These are phyloP conservation scores for Diddensiella caesifluorescens DNA, from an alignment of 805 yeast genomes.

Conservation along the genomic window DNA sequence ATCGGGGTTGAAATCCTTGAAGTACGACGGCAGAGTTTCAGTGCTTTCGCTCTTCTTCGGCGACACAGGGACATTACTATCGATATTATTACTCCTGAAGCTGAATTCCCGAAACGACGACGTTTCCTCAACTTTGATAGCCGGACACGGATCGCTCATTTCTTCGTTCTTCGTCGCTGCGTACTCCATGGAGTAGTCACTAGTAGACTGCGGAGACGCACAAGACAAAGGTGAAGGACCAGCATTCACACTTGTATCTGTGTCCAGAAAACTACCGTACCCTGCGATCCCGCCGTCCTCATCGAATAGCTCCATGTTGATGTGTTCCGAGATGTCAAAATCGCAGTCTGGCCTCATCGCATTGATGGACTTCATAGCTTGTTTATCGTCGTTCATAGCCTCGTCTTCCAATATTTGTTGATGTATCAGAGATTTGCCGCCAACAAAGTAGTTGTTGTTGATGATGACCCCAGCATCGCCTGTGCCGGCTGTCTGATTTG, in stretches of 20 bases:
- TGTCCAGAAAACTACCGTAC: too few species aligned
- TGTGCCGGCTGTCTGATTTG: too few species aligned
- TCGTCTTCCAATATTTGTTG: slow-evolving; percentile 17
- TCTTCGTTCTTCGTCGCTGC: too few species aligned
- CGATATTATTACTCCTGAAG: too few species aligned
- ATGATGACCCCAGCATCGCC: too few species aligned
- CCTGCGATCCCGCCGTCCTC: slow-evolving; percentile 5
- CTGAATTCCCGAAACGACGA: too few species aligned
- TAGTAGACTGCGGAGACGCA: slow-evolving; percentile 1
- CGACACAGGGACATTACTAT: too few species aligned
- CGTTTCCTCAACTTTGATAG: too few species aligned
- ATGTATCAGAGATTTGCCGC: slow-evolving; percentile 13
- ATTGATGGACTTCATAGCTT: not conserved
- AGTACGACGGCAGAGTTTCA: slow-evolving; percentile 1
- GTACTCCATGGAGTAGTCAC: too few species aligned
- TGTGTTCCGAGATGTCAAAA: slow-evolving; percentile 23
- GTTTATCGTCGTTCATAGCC: slow-evolving; percentile 1
- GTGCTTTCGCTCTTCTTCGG: too few species aligned
- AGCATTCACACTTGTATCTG: not conserved
- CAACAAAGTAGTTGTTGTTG: too few species aligned
- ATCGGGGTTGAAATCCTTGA: slow-evolving; percentile 14
- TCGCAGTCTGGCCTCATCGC: slow-evolving; percentile 5
- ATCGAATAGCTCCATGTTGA: slow-evolving; percentile 23
- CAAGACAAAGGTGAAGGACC: not conserved
- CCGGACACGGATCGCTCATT: too few species aligned